These are phyloP conservation scores for Raphanus hybrid DNA, from an alignment of 441 rosid species.

Conservation along the genomic window DNA sequence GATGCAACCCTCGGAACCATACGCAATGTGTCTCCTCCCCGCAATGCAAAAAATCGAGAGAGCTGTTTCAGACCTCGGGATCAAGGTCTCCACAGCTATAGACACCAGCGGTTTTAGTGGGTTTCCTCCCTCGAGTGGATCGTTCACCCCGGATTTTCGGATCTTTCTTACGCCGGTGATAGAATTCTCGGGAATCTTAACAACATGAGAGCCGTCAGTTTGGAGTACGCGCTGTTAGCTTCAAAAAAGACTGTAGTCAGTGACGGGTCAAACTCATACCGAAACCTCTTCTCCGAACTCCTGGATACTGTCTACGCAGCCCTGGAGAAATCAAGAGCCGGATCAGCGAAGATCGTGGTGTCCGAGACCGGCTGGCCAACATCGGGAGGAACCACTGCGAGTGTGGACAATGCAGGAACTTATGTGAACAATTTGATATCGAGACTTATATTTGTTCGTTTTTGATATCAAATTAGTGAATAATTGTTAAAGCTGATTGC, in stretches of 20 bases:
- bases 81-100: conserved; percentile 52
- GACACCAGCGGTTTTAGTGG: conserved; percentile 19
- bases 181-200: conserved; percentile 25
- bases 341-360: conserved; percentile 48
- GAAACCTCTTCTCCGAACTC: conserved; percentile 50
- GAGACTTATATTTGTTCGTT: conserved; percentile 41
- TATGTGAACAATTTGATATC: conserved; percentile 51
- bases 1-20: conserved; percentile 32
- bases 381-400: conserved; percentile 41
- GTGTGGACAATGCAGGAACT: conserved; percentile 45
- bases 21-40: conserved; percentile 39
- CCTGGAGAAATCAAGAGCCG: conserved; percentile 46
- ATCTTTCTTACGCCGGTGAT: conserved; percentile 46
- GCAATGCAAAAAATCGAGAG: conserved; percentile 46
- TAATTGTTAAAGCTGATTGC: no score
- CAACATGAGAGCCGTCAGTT: conserved; percentile 34
- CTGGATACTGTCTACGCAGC: conserved; percentile 52
- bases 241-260: conserved; percentile 32
- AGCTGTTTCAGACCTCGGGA: conserved; percentile 44
- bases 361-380: conserved; percentile 66
- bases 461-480: no score
- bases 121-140: conserved; percentile 49
- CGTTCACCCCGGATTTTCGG: conserved; percentile 32
- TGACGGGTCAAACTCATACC: conserved; percentile 38
- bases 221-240: conserved; percentile 48